Conservation (phyloP, 2,329 filamentous ascomycete species). For the Phialocephala subalpina region DNA sequence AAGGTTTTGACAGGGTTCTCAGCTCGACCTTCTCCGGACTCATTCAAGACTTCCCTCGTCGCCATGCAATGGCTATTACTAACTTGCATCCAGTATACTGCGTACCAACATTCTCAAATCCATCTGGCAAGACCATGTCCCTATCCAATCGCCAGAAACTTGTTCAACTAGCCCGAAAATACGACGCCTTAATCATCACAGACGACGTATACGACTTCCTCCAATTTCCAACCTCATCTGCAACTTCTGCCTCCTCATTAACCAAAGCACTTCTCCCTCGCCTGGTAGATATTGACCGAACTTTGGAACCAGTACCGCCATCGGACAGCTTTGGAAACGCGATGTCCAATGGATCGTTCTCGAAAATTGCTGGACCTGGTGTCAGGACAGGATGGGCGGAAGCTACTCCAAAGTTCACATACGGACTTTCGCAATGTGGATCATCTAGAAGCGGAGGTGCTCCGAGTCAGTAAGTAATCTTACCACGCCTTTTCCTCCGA, state of each 20-base stretch:
- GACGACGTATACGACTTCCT: slow-evolving; percentile 97
- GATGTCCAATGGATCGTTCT: slow-evolving; percentile 88
- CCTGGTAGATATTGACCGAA: slow-evolving; percentile 79
- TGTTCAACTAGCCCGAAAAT: slow-evolving; percentile 77
- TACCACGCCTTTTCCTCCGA: no score
- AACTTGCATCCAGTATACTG: slow-evolving; percentile 66
- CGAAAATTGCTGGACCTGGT: slow-evolving; percentile 85
- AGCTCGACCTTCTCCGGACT: neutral
- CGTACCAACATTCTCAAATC: slow-evolving; percentile 90
- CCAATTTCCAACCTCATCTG: slow-evolving; percentile 69
- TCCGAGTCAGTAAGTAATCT: slow-evolving; percentile 54
- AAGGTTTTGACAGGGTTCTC: neutral
- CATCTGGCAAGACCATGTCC: slow-evolving; percentile 84
- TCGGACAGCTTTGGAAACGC: slow-evolving; percentile 76
- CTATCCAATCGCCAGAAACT: slow-evolving; percentile 71
- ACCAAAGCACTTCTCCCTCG: slow-evolving; percentile 63
- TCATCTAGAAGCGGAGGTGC: slow-evolving; percentile 64
- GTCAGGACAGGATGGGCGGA: slow-evolving; percentile 90
- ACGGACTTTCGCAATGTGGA: slow-evolving; percentile 61
- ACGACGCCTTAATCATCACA: slow-evolving; percentile 82
- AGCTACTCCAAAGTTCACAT: slow-evolving; percentile 66
- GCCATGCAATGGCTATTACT: neutral
- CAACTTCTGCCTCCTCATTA: slow-evolving; percentile 17
- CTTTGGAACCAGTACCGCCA: slow-evolving; percentile 65
- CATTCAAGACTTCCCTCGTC: neutral